phyloP scores from a whole-genome alignment of 2,329 filamentous ascomycete species.

The Paramyrothecium roridum region DNA sequence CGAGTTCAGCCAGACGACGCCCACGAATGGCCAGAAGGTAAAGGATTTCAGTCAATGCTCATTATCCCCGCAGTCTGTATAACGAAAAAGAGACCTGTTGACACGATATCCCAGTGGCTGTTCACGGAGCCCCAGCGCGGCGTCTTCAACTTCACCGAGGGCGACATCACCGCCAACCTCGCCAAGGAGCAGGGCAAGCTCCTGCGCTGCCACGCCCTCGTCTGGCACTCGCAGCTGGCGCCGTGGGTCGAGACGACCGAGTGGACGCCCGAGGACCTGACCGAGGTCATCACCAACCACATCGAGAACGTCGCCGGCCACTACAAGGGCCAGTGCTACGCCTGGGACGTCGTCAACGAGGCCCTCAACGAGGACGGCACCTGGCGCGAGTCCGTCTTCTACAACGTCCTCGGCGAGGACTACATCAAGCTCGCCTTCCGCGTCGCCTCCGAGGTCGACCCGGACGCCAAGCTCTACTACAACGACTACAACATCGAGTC shows the following conservation, averaged over 20 bases:
- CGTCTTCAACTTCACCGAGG: slow-evolving; percentile 59
- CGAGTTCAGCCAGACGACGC: slow-evolving; percentile 61
- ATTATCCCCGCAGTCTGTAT: no score
- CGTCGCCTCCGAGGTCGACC: slow-evolving; percentile 43
- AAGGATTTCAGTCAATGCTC: not conserved
- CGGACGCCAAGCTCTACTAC: slow-evolving; percentile 34
- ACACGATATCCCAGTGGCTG: slow-evolving; percentile 39
- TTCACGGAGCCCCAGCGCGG: slow-evolving; percentile 55
- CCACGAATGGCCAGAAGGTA: slow-evolving; percentile 55
- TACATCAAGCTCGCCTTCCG: slow-evolving; percentile 53
- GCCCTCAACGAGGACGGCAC: slow-evolving; percentile 53
- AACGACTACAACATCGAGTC: slow-evolving; percentile 46
- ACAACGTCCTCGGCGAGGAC: slow-evolving; percentile 44
- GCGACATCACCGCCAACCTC: slow-evolving; percentile 45
- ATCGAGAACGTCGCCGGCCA: slow-evolving; percentile 1
- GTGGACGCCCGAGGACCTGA: slow-evolving; percentile 1
- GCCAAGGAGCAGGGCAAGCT: slow-evolving; percentile 39
- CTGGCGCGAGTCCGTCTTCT: slow-evolving; percentile 45
- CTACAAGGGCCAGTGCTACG: slow-evolving; percentile 2
- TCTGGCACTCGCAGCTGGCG: slow-evolving; percentile 1
- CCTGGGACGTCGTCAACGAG: slow-evolving; percentile 26
- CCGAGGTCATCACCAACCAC: not conserved
- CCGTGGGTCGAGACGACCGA: slow-evolving; percentile 28
- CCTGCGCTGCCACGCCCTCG: slow-evolving; percentile 55
- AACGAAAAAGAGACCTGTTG: no score